phyloP scores from a whole-genome alignment of 73 alveolate genomes.

The Tetrahymena thermophila region DNA sequence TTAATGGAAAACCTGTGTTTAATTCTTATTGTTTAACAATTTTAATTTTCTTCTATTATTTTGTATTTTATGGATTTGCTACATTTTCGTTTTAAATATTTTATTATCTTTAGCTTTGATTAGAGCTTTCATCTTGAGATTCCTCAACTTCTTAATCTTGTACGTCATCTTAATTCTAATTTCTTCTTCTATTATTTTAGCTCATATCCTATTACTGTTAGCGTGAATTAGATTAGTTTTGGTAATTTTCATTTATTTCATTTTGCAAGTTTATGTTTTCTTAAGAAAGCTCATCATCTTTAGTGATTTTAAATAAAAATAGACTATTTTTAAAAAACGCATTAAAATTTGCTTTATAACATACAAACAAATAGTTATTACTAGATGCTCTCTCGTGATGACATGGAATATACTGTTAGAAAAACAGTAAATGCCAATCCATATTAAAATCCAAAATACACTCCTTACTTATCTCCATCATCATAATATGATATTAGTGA shows the following conservation, averaged over 20 bases:
- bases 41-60: no score
- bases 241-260: not conserved
- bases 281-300: not conserved
- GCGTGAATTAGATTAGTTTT: not conserved
- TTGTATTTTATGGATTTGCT: no score
- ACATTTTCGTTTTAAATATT: not conserved
- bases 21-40: not conserved
- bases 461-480: not conserved
- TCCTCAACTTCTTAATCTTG: not conserved
- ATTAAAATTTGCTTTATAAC: not conserved
- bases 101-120: not conserved
- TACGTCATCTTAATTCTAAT: not conserved
- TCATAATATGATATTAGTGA: not conserved
- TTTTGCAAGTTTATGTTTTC: not conserved
- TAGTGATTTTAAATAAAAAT: not conserved
- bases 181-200: not conserved
- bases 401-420: not conserved
- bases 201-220: not conserved
- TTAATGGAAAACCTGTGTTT: not conserved
- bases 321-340: not conserved
- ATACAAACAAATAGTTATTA: not conserved
- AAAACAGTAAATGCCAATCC: not conserved
- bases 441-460: not conserved
- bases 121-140: not conserved
- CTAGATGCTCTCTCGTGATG: not conserved